Evolutionary conservation across 2,329 filamentous ascomycete species (phyloP), one percentile per base, ranked within the genome.

Genomic region (Aspergillus bombycis): DNA sequence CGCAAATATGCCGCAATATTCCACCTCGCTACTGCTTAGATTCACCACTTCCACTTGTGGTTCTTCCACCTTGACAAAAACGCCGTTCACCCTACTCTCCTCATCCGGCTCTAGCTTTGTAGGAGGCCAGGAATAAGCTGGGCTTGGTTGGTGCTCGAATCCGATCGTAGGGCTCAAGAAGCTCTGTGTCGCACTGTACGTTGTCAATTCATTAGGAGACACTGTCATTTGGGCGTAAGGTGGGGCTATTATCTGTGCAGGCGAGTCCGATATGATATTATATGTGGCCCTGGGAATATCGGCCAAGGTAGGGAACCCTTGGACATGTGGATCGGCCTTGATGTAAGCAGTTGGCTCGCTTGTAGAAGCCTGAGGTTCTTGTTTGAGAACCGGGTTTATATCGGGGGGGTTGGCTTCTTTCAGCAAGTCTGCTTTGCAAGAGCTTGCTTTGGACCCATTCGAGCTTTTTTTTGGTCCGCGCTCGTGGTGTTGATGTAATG

Each of bases 401-500:
- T 63, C 45, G n/a, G 52, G 30, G 8, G 65, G 23, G 36, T 38
- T 16, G 11, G 57, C 21, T 10, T 58, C 66, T 55, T 69, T 64
- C 53, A 60, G 36, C 26, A 65, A 3, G 14, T 61, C 58, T 41
- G 65, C 34, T 62, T 71, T 68, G 53, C 65, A 65, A 2, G 63
- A 57, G 2, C 66, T 59, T 2, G 61, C 53, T 34, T 72, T 70
- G 32, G 68, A 32, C 48, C 72, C 75, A 30, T 66, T 69, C 11
- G 63, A 30, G 11, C 65, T 57, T 55, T 75, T 75, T 77, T 56
- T 75, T 78, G 2, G 69, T 62, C 9, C 65, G 68, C 6, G 57
- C 56, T 43, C 68, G 66, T 8, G 71, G 65, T 14, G 63, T 66
- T 4, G 71, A 71, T 10, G 72, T 67, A 4, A 71, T 75, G 16